Evolutionary conservation across 352 stramenopile species (phyloP), one percentile per base, ranked within the genome.

Genomic region (Albugo laibachii): DNA sequence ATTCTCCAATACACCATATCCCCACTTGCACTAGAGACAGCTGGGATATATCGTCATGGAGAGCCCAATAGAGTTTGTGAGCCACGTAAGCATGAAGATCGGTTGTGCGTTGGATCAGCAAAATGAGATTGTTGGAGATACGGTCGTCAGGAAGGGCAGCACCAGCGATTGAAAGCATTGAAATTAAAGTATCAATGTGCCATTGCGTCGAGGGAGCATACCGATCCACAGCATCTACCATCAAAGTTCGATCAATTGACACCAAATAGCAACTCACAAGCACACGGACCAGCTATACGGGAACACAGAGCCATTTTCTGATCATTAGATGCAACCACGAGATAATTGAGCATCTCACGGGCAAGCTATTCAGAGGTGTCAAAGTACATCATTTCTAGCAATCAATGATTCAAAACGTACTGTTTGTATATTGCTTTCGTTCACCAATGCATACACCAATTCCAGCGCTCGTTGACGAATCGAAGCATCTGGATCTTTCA

Each of bases 281-380:
- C 36, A 5, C 66, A 75, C 11, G 77, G 79, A 73, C 80, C 79
- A 19, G 94, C 74, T 50, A 99, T 95, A 14, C 89, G 83, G 14
- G 79, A 94, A 59, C 93, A 98, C 48, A 99, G 78, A 44, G 91
- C 76, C 0, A 80, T 62, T 49, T 97, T 96, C 54, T 98, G 89
- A 41, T 98, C 95, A 19, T 77, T 71, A 8, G 89, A 81, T 42
- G 93, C 96, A 12, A 99, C 81, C 0, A 99, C 93, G 0, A 99
- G 69, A 62, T 99, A 99, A 71, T 99, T 99, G 20, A 99, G 80
- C 61, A 99, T 92, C 63, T 99, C 96, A 11, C 89, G 80, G 19
- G 94, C 93, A 10, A 99, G 72, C 54, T 81, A 56, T 49, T 61
- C 45, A 6, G 2, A 24, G 38, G 18, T 4, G 16, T 39, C 19